These are phyloP conservation scores for Metschnikowia arizonensis DNA, from an alignment of 805 yeast species.

Conservation along the genomic window DNA sequence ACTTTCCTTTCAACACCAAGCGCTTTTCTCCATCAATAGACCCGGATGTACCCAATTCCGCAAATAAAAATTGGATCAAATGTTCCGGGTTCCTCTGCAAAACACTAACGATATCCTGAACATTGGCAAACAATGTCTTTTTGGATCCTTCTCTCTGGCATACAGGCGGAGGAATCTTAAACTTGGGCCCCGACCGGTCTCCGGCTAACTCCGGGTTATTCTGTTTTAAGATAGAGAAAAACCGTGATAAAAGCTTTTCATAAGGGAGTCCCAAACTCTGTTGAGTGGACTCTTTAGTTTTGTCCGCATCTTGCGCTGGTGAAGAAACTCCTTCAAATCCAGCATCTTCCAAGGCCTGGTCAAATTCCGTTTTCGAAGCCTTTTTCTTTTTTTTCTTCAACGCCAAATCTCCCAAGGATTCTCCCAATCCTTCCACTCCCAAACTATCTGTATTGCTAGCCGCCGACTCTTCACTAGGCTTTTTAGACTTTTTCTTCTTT, in stretches of 20 bases:
- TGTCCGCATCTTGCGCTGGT: conserved; percentile 27
- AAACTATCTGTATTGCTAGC: conserved; percentile 22
- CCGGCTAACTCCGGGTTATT: conserved; percentile 99
- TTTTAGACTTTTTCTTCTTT: conserved; percentile 28
- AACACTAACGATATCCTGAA: conserved; percentile 89
- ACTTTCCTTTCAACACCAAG: conserved; percentile 95
- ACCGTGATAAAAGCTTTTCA: conserved; percentile 72
- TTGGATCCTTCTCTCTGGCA: conserved; percentile 97
- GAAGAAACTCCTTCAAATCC: conserved; percentile 57
- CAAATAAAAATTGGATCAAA: conserved; percentile 92
- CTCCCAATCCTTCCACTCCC: conserved; percentile 33
- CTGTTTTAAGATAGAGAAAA: conserved; percentile 78
- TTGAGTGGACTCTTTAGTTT: conserved; percentile 19
- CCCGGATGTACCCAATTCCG: conserved; percentile 99
- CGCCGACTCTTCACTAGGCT: conserved; percentile 17
- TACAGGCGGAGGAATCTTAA: conserved; percentile 95
- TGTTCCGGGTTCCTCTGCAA: conserved; percentile 97
- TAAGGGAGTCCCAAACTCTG: conserved; percentile 63
- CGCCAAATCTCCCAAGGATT: conserved; percentile 37
- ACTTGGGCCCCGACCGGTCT: conserved; percentile 85
- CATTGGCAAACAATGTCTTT: conserved; percentile 93
- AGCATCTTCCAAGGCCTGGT: conserved; percentile 83
- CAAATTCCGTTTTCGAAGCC: conserved; percentile 67
- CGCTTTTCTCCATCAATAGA: conserved; percentile 98
- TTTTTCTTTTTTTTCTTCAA: conserved; percentile 77